Percentiles rank a stretch among this genome's conserved stretches.
These are phyloP conservation scores for Polytrichum commune DNA, from an alignment of 225 moss, liverwort and hornwort genomes.

Conservation along the genomic window DNA sequence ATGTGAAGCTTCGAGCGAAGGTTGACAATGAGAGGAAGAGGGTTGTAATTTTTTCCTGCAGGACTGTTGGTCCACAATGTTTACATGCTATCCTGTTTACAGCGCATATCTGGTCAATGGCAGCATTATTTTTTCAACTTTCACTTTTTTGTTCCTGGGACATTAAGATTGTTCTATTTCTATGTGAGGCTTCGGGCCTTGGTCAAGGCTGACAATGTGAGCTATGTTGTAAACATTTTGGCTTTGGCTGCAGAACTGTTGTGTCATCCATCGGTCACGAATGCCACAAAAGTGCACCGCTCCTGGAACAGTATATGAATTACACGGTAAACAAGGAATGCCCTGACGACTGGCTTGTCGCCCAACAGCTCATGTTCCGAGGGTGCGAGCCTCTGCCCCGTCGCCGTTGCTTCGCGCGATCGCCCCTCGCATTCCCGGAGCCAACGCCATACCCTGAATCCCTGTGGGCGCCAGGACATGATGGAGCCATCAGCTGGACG, in stretches of 20 bases:
- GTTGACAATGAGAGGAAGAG: too few species aligned
- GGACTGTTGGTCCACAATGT: too few species aligned
- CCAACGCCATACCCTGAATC: constrained; percentile 18
- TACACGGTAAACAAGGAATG: constrained; percentile 14
- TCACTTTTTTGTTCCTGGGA: too few species aligned
- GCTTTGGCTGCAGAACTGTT: background rate
- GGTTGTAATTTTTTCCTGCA: too few species aligned
- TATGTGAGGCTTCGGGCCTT: too few species aligned
- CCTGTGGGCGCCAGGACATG: constrained; percentile 12
- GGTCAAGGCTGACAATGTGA: too few species aligned
- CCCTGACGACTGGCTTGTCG: constrained; percentile 25
- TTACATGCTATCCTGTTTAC: too few species aligned
- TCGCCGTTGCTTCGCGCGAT: constrained; percentile 19
- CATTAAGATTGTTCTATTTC: too few species aligned
- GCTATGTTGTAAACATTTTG: too few species aligned
- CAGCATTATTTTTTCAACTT: too few species aligned
- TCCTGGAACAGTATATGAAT: constrained; percentile 9
- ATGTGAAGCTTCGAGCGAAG: too few species aligned
- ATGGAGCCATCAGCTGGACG: constrained; percentile 22
- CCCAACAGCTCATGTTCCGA: constrained; percentile 13
- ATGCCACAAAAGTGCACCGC: constrained; percentile 5
- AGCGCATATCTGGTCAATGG: too few species aligned
- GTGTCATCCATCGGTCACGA: constrained; percentile 9
- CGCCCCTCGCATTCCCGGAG: constrained; percentile 13
- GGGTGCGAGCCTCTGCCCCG: constrained; percentile 26